Base-by-base conservation (phyloP, 495 filamentous ascomycete species). In the Neurospora sp. region DNA sequence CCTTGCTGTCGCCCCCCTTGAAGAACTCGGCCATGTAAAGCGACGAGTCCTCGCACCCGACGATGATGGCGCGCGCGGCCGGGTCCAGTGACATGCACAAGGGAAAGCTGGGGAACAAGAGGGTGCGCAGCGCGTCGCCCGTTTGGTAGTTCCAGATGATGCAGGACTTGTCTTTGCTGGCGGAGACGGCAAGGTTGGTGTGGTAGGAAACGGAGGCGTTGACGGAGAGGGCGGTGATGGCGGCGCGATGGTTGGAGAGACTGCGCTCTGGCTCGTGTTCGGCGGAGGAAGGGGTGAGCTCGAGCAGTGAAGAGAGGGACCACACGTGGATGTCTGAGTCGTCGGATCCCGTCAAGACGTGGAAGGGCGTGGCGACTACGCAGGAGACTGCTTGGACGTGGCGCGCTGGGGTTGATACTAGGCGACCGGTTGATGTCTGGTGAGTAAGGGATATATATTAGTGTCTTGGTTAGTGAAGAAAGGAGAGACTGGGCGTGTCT, bases 251-350 rank as follows among this genome's bases (percentile, higher is more conserved):
- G 77, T 91, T 90, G 8, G 92, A 90, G 65, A 97, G 87, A 7
- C 89, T 93, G 39, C 89, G 89, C 41, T 90, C 82, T 7, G 89
- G 88, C 74, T 87, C 85, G 72, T 83, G 84, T 74, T 86, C 84
- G 72, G 82, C 83, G 22, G 82, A 79, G 7, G 83, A 72, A 14
- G 53, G 53, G 84, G 89, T 75, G 77, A 89, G 76, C 82, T 90
- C 78, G 9, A 98, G 85, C 9, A 99, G 85, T 41, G 86, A 83
- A 2, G 89, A 84, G 22, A 98, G 77, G 7, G 93, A 93, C 96
- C 96, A 98, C 71, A 97, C 89, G 80, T 96, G 91, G 69, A 97
- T 86, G 76, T 91, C 94, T 16, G 95, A 93, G 79, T 98, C 96
- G 73, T 91, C 85, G 9, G 95, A 97, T 45, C 93, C 96, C 3